These are phyloP conservation scores for Russula sp. DNA, from an alignment of 768 basidiomycete species.

Conservation along the genomic window DNA sequence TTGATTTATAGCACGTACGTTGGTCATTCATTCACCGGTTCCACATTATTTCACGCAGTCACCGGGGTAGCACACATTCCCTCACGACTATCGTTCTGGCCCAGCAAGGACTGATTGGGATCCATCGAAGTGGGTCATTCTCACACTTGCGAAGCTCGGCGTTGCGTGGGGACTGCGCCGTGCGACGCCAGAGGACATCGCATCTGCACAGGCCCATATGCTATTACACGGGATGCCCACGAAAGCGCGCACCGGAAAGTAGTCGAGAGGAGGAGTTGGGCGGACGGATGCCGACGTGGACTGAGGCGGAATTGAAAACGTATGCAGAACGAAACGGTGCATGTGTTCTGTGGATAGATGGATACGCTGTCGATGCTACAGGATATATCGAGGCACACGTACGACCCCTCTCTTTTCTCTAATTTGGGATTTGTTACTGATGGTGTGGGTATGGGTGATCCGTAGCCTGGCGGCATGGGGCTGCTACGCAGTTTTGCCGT, in stretches of 20 bases:
- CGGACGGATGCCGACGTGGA: constrained; percentile 43
- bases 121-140: constrained; percentile 77
- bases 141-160: constrained; percentile 48
- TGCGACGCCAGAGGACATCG: constrained; percentile 49
- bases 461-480: constrained; percentile 60
- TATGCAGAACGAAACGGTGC: constrained; percentile 40
- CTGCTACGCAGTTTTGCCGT: constrained; percentile 53
- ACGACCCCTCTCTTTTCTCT: constrained; percentile 35
- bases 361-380: constrained; percentile 59
- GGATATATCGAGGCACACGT: constrained; percentile 68
- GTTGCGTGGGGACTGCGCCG: constrained; percentile 49
- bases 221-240: constrained; percentile 38
- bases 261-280: constrained; percentile 36
- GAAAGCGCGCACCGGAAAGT: constrained; percentile 23
- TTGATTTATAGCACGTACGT: constrained; percentile 46
- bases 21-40: background rate
- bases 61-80: constrained; percentile 63
- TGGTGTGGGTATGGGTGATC: constrained; percentile 6
- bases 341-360: constrained; percentile 57
- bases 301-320: constrained; percentile 36
- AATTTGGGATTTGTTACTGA: background rate
- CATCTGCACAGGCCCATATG: constrained; percentile 51
- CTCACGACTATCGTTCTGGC: constrained; percentile 73
- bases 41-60: constrained; percentile 11
- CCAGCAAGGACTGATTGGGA: constrained; percentile 65